Evolutionary conservation across 805 yeast species (phyloP), one percentile per base, ranked within the genome.

Genomic region (Saccharomyces kudriavzevii): DNA sequence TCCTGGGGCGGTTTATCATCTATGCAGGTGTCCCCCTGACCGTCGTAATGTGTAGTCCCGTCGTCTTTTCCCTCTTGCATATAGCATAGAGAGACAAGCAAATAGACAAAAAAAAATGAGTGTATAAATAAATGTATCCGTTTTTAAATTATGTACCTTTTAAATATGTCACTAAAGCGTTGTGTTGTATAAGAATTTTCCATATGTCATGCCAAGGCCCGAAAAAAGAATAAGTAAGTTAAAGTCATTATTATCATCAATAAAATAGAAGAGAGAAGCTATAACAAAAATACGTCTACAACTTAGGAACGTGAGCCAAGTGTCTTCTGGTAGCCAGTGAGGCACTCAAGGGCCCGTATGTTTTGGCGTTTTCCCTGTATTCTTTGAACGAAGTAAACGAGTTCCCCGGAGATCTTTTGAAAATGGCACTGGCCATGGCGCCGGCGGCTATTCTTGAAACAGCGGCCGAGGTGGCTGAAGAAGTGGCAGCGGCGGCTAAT

Each of bases 21-120:
- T 92, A 92, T 70, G 84, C 87, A 0, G 98, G 98, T 0, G 81
- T 92, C 28, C 78, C 94, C 0, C 61, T 75, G 27, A 69, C 78
- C 30, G 85, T 87, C 0, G 68, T 79, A 4, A 45, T 70, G 11
- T 64, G 60, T 1, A 69, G 71, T 50, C 67, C 72, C 0, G 26
- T 59, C 3, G 49, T 58, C 4, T 60, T 60, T 47, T 35, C 43
- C 43, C 43, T 35, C 22, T 20, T 35, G 8, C 22, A 35, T 35
- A 35, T 35, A 35, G 43, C 43, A 35, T 35, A 10, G n/a, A 35
- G 10, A 20, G 2, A n/a, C 8, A 35, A 35, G 8, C 6, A n/a
- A 35, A n/a, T 5, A 35, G 24, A 35, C 4, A 35, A 20, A 35
- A 9, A 35, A 9, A 35, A 17, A 4, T 27, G 29, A n/a, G n/a